Conservation (phyloP, 352 stramenopile species). For the Pseudoperonospora humuli region DNA sequence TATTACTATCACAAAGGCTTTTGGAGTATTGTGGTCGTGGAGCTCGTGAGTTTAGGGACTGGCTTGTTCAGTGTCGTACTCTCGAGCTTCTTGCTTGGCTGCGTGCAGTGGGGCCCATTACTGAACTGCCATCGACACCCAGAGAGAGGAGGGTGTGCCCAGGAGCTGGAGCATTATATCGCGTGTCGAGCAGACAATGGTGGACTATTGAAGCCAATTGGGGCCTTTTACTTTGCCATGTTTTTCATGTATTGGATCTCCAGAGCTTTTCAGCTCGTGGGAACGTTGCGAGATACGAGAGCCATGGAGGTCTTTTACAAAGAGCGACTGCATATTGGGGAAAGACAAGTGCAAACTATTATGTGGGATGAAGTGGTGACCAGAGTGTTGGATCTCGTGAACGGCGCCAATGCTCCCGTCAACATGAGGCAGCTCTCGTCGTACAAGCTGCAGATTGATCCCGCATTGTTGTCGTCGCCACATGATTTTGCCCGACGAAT, state of each 20-base stretch:
- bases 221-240: constrained; percentile 90
- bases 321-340: constrained; percentile 86
- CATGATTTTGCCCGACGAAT: constrained; percentile 94
- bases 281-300: constrained; percentile 77
- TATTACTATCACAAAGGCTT: constrained; percentile 94
- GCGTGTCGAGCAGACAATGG: constrained; percentile 51
- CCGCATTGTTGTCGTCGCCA: constrained; percentile 58
- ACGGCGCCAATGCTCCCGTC: constrained; percentile 61
- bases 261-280: constrained; percentile 71
- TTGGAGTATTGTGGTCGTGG: constrained; percentile 79
- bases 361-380: constrained; percentile 88
- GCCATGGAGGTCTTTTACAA: constrained; percentile 91
- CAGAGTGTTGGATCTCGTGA: constrained; percentile 66
- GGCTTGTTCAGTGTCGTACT: constrained; percentile 94
- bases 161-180: constrained; percentile 63
- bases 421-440: constrained; percentile 80
- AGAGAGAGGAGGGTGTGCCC: constrained; percentile 74
- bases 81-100: constrained; percentile 92
- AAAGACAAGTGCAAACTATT: constrained; percentile 75
- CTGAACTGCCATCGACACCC: constrained; percentile 63
- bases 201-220: constrained; percentile 51
- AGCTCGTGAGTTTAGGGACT: constrained; percentile 88
- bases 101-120: constrained; percentile 92
- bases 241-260: constrained; percentile 92
- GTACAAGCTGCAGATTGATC: constrained; percentile 79